phyloP scores from a whole-genome alignment of 2,329 filamentous ascomycete genomes.

The Fusarium irregulare region DNA sequence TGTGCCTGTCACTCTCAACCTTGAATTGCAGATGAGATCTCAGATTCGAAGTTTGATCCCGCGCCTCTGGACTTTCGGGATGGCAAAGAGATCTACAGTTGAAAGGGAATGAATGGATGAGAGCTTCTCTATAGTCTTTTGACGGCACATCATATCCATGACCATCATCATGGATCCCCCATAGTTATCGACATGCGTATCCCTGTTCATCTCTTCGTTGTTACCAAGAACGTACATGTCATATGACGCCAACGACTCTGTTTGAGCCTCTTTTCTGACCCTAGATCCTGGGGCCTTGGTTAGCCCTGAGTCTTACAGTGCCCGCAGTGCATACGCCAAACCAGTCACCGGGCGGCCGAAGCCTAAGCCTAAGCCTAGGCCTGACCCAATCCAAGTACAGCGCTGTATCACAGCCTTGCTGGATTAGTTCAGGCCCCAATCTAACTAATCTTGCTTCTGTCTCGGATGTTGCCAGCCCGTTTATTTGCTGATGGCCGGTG shows the following conservation, averaged over 20 bases:
- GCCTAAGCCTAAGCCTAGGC: too few species aligned
- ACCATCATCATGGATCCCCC: slow-evolving; percentile 31
- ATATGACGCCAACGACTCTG: slow-evolving; percentile 42
- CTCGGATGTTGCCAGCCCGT: slow-evolving; percentile 30
- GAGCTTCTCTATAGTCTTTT: neutral
- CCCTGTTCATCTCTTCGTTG: neutral
- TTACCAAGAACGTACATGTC: slow-evolving; percentile 2
- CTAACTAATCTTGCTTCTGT: slow-evolving; percentile 2
- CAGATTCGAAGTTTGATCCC: neutral
- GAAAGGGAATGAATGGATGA: neutral
- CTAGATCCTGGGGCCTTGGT: slow-evolving; percentile 10
- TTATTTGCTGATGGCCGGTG: slow-evolving; percentile 3
- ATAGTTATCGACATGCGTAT: neutral
- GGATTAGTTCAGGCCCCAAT: neutral
- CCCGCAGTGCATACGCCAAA: slow-evolving; percentile 4
- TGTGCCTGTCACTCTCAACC: slow-evolving; percentile 2
- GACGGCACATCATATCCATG: neutral
- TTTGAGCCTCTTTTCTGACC: slow-evolving; percentile 12
- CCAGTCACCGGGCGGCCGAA: neutral
- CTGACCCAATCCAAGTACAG: neutral
- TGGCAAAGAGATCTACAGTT: slow-evolving; percentile 12
- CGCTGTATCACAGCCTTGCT: slow-evolving; percentile 3
- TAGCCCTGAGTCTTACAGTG: slow-evolving; percentile 6
- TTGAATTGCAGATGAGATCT: slow-evolving; percentile 7
- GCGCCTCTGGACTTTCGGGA: neutral